Evolutionary conservation across 352 stramenopile genomes (phyloP).

Genomic region (Bremia lactucae): DNA sequence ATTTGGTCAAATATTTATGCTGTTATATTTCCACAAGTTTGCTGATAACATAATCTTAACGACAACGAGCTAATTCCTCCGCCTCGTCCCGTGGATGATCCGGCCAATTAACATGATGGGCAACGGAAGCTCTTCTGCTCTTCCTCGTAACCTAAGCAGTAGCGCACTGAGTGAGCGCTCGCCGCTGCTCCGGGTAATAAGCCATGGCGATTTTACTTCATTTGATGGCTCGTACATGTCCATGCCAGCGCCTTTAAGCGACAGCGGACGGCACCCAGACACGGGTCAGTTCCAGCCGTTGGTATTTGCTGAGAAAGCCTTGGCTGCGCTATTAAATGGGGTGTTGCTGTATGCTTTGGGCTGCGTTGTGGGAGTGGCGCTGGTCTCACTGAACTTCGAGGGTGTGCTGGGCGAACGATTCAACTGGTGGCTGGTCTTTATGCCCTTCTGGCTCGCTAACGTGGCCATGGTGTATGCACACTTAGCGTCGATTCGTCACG

Average conservation of each 20-base stretch:
- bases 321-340: conserved; percentile 59
- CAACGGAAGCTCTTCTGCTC: conserved; percentile 17
- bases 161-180: conserved; percentile 43
- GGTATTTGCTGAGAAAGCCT: conserved; percentile 64
- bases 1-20: no score
- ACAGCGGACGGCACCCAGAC: conserved; percentile 19
- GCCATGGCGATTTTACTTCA: conserved; percentile 30
- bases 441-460: conserved; percentile 77
- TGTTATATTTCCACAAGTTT: no score
- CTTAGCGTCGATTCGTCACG: conserved; percentile 46
- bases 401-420: conserved; percentile 39
- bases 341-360: conserved; percentile 69
- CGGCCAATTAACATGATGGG: conserved; percentile 20
- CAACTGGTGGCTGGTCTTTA: conserved; percentile 78
- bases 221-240: conserved; percentile 71
- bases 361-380: conserved; percentile 53
- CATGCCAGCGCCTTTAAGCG: conserved; percentile 27
- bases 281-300: conserved; percentile 59
- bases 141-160: conserved; percentile 12
- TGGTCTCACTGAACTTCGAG: conserved; percentile 76
- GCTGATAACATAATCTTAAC: no score
- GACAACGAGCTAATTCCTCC: conserved; percentile 10
- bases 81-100: conserved; percentile 18
- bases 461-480: conserved; percentile 46
- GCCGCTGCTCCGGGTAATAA: conserved; percentile 51